These are phyloP conservation scores for Aschersonia sp. DNA, from an alignment of 2,329 filamentous ascomycete genomes.

Conservation along the genomic window DNA sequence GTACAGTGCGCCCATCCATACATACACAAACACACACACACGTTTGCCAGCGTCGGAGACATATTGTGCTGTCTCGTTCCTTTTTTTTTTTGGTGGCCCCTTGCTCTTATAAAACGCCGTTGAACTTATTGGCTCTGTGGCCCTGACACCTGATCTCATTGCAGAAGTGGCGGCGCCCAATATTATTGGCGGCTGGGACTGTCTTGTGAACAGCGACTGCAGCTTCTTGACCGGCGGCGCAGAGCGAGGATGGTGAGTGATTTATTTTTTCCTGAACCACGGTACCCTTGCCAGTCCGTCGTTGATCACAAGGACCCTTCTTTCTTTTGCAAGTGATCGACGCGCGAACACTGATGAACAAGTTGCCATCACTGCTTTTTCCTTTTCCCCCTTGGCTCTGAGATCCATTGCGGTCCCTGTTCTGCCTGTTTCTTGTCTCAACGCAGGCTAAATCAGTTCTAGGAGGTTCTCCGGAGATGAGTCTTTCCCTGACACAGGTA, in stretches of 20 bases:
- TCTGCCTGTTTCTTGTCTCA: not conserved
- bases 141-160: not conserved
- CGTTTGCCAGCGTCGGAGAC: no score
- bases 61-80: no score
- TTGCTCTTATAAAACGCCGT: no score
- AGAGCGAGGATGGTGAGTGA: conserved; percentile 71
- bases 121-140: not conserved
- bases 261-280: conserved; percentile 1
- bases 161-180: conserved; percentile 1
- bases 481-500: conserved; percentile 29
- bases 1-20: not conserved
- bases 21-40: not conserved
- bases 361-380: no score
- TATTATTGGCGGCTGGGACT: conserved; percentile 60
- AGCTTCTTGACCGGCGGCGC: conserved; percentile 65
- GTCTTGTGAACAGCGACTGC: conserved; percentile 70
- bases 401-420: conserved; percentile 1
- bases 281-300: not conserved
- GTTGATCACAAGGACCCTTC: not conserved
- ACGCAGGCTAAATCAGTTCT: conserved; percentile 7
- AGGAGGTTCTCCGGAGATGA: conserved; percentile 42
- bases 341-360: not conserved
- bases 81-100: no score
- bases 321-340: not conserved
- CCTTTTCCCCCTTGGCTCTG: not conserved